Base-by-base conservation (phyloP, 345 rosid genomes). In the Luvunga scandens region DNA sequence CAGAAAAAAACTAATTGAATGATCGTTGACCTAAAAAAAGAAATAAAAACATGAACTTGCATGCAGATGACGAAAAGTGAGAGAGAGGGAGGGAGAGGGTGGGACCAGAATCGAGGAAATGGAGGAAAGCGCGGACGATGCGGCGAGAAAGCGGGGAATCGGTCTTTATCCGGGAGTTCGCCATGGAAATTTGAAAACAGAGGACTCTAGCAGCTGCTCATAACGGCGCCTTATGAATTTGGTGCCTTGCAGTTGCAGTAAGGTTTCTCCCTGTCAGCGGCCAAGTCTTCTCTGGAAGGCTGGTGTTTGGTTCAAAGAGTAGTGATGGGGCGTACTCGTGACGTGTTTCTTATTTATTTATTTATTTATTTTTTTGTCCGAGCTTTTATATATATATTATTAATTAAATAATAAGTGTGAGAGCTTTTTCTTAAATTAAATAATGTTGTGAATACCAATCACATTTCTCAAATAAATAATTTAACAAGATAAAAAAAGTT, bases 101-200 rank as follows among this genome's bases (percentile, higher is more conserved):
- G 19, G 66, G 77, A 92, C 98, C 97, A 27, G 92, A 91, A 83
- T 86, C 75, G 19, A 94, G 94, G 83, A 94, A 94, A 70, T 91
- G 90, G 69, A 94, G 34, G 86, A 94, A 94, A 30, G 96, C 85
- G 63, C 82, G 86, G 57, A 88, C 96, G 78, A 94, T 91, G 66
- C 91, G 90, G 64, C 89, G 91, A 75, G 92, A 85, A 78, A 89
- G 69, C 4, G 91, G 90, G 31, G 94, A 87, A 61, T 90, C 91
- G 57, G 92, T 85, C 76, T 84, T 89, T 74, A 92, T 71, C 77
- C 85, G 85, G 38, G 57, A 63, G 70, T 75, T 24, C 75, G 84
- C 90, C 93, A 91, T 89, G 50, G 50, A 45, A 45, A 45, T 45
- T 45, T 63, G 45, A 38, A 10, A 38, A 24, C 6, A 66, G 18